Base-by-base conservation (phyloP, 2,329 filamentous ascomycete genomes). In the Colletotrichum costaricense region DNA sequence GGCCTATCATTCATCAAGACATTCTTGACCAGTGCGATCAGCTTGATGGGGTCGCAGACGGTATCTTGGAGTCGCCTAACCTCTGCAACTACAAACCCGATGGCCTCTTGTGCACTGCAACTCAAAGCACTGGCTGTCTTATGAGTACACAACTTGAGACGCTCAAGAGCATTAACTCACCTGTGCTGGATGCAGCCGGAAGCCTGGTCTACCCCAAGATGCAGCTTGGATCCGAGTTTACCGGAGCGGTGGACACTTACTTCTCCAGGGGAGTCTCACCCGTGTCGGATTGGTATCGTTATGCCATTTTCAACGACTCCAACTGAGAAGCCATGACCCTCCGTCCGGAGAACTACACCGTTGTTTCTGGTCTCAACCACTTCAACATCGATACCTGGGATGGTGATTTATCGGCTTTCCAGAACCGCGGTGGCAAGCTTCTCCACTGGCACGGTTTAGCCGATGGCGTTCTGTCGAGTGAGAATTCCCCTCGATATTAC, bases 161-260 rank as follows among this genome's bases (percentile, higher is more conserved):
- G 1, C 69, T 83, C 14, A 67, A 67, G 16, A 76, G 80, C 75
- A 82, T 79, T 74, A 78, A 83, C 76, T 69, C 76, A 24, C 79
- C 81, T 22, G 78, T 78, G 63, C 65, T 63, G 1, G 70, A 76
- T 76, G 57, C 80, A 74, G 55, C 81, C 1, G 85, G 84, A 4
- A 77, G 78, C 56, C 78, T 81, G 75, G 84, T 81, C 2, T 84
- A 83, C 70, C 82, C 82, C 68, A 85, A 80, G 74, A 85, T 86
- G 81, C 86, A 86, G 86, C 78, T 86, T 79, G 69, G 89, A 78
- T 86, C 82, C 67, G 77, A 88, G 46, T 83, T 88, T 7, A 83
- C 89, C 90, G 14, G 83, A 19, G 75, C 75, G 1, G 76, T 79
- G 14, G 49, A 84, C 72, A 62, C 70, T 24, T 78, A 87, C 9